Evolutionary conservation across 106 monocot species (phyloP), one percentile per base, ranked within the genome.

Genomic region (Acanthochlamys bracteata): DNA sequence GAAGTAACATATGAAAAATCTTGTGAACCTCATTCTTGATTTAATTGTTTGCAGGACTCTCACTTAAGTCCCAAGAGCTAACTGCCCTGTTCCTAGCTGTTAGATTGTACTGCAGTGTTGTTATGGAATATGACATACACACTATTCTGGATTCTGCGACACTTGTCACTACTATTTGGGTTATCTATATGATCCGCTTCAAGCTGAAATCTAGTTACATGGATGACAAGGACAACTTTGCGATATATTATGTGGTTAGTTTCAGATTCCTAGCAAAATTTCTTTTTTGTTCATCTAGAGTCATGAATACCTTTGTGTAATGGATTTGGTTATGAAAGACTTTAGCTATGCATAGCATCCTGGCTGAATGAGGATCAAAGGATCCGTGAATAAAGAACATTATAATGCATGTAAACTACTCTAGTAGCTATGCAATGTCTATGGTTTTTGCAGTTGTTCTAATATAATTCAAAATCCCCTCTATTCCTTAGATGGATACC

Each of bases 41-140:
- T 61, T 66, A 2, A 25, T 59, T 20, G 33, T 20, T 71, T 81
- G 79, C 75, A 89, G 93, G 93, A 61, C 78, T 93, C 46, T 93
- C 93, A 20, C 80, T 93, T 20, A 93, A 85, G 71, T 80, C 83
- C 22, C 93, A 93, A 67, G 85, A 93, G 64, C 65, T 89, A 61
- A 93, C 89, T 23, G 89, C 89, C 60, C 67, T 86, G 33, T 93
- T 93, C 76, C 81, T 93, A 73, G 78, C 83, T 59, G 80, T 89
- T 74, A 85, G 93, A 81, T 74, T 93, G 12, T 93, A 93, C 62
- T 93, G 89, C 46, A 93, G 93, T 81, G 73, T 86, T 64, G 89
- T 86, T 33, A 93, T 93, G 86, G 93, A 93, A 73, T 89, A 85
- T 67, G 93, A 93, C 71, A 93, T 93, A 76, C 93, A 89, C 64